A percentile compares a stretch with the other conserved stretches of the same genome.
Evolutionary conservation across 192 early-diverging fungal species (phyloP).

Genomic region (Glomus cerebriforme): DNA sequence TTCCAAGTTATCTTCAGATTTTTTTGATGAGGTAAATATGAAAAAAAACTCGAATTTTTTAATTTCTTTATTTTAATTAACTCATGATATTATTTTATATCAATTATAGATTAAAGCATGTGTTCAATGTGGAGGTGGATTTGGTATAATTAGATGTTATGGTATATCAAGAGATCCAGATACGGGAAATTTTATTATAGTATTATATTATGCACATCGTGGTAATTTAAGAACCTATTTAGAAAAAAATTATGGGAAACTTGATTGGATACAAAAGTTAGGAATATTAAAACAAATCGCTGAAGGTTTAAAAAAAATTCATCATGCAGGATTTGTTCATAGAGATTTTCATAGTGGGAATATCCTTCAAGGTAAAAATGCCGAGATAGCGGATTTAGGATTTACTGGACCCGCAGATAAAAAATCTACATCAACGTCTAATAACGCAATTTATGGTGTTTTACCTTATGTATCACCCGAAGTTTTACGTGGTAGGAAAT

Average conservation of each 20-base stretch:
- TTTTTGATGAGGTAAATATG: background rate
- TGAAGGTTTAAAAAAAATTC: slow-evolving; percentile 42
- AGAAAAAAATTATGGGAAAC: background rate
- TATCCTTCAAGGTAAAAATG: slow-evolving; percentile 34
- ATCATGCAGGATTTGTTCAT: slow-evolving; percentile 46
- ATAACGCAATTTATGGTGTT: slow-evolving; percentile 53
- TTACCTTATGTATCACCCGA: slow-evolving; percentile 59
- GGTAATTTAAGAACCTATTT: slow-evolving; percentile 18
- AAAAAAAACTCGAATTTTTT: background rate
- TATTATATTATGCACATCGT: slow-evolving; percentile 14
- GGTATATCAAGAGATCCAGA: slow-evolving; percentile 15
- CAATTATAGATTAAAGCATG: slow-evolving; percentile 2
- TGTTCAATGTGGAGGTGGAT: background rate
- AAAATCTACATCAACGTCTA: slow-evolving; percentile 41
- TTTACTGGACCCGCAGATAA: slow-evolving; percentile 39
- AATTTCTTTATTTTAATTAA: background rate
- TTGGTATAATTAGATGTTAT: slow-evolving; percentile 12
- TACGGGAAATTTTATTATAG: slow-evolving; percentile 1
- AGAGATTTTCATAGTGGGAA: slow-evolving; percentile 51
- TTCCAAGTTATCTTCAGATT: background rate
- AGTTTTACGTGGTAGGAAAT: slow-evolving; percentile 48
- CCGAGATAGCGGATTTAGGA: slow-evolving; percentile 44
- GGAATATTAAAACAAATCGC: slow-evolving; percentile 35
- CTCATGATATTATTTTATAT: background rate
- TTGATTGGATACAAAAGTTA: slow-evolving; percentile 15